A percentile compares a stretch with the other conserved stretches of the same genome.
These are phyloP conservation scores for Cynanchum wilfordii DNA, from an alignment of 257 asterid species.

Conservation along the genomic window DNA sequence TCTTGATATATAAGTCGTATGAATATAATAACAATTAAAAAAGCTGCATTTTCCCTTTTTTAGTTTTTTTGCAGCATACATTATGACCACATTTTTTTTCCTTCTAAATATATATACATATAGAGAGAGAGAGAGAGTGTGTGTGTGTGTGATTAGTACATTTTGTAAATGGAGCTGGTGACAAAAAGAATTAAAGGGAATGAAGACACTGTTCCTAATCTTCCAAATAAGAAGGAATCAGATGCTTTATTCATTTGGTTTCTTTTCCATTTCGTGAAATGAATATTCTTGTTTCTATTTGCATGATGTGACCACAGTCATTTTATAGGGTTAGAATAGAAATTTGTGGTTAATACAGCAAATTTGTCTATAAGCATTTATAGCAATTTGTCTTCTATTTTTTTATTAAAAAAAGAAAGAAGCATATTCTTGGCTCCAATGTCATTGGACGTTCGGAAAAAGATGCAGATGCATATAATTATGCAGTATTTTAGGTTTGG, in stretches of 20 bases:
- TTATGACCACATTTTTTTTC: too few species aligned
- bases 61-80: too few species aligned
- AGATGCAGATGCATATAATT: background rate
- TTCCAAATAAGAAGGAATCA: constrained; percentile 17
- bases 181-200: background rate
- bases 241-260: background rate
- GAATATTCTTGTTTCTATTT: background rate
- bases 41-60: too few species aligned
- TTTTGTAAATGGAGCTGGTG: background rate
- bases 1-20: too few species aligned
- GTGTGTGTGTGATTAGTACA: too few species aligned
- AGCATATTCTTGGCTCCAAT: background rate
- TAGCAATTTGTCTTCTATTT: background rate
- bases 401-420: too few species aligned
- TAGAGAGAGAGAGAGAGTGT: too few species aligned
- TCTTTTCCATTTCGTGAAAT: background rate
- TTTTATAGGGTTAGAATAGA: too few species aligned
- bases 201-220: background rate
- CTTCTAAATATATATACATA: too few species aligned
- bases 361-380: background rate
- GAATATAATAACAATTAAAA: too few species aligned
- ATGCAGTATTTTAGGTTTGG: background rate
- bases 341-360: background rate
- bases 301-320: background rate
- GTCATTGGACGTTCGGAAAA: background rate